phyloP scores from a whole-genome alignment of 2,329 filamentous ascomycete species.

The Trichoderma breve region DNA sequence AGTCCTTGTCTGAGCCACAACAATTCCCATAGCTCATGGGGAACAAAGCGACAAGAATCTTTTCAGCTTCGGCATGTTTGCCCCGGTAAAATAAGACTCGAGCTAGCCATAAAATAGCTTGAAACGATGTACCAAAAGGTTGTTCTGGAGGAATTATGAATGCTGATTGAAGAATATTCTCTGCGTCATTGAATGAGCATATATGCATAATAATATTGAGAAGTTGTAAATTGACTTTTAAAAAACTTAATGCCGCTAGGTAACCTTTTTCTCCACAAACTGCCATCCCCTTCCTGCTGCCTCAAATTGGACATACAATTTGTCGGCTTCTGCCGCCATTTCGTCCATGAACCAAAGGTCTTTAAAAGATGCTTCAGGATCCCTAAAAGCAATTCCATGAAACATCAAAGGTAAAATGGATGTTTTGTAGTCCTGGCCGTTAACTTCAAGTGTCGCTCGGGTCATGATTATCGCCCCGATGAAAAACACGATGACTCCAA shows the following conservation, averaged over 20 bases:
- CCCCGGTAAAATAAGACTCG: too few species aligned
- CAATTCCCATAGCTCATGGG: too few species aligned
- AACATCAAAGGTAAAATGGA: neutral
- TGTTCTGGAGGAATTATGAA: too few species aligned
- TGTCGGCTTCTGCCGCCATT: neutral
- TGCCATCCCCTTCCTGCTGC: neutral
- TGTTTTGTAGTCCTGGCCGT: neutral
- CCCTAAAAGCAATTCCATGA: neutral
- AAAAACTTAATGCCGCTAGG: neutral
- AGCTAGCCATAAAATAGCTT: too few species aligned
- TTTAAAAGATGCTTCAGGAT: neutral
- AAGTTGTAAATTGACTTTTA: neutral
- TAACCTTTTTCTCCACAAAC: neutral
- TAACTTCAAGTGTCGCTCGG: neutral
- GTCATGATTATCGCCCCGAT: neutral
- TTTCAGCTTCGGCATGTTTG: too few species aligned
- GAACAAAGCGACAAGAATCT: too few species aligned
- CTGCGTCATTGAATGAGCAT: too few species aligned
- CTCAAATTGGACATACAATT: neutral
- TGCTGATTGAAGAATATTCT: too few species aligned
- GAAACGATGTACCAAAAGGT: too few species aligned
- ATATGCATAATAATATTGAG: neutral
- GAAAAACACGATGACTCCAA: neutral
- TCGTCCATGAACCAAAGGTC: neutral
- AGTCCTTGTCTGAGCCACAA: neutral